Evolutionary conservation across 202 grass and related monocot genomes (phyloP).

Genomic region (Hordeum pubiflorum): DNA sequence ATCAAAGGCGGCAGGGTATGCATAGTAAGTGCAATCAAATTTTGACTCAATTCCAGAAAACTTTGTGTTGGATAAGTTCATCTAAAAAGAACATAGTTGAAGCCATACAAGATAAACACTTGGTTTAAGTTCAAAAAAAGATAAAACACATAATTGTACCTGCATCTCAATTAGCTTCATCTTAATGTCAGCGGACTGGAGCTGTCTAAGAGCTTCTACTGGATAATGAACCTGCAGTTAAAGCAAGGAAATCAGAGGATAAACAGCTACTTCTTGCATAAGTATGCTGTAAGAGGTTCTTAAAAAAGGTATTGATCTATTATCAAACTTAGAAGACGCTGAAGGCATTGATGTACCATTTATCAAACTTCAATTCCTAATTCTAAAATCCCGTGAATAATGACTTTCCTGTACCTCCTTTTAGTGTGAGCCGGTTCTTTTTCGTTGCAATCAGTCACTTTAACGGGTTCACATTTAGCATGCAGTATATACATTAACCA

Average conservation of each 20-base stretch:
- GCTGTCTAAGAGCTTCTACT: conserved; percentile 61
- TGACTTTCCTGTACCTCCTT: not conserved
- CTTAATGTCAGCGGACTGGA: conserved; percentile 52
- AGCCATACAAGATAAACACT: conserved; percentile 16
- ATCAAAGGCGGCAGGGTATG: not conserved
- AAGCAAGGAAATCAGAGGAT: conserved; percentile 22
- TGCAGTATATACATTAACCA: not conserved
- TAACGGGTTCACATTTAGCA: not conserved
- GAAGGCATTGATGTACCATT: not conserved
- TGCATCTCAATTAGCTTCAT: conserved; percentile 71
- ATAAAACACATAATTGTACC: conserved; percentile 28
- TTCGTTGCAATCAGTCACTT: not conserved
- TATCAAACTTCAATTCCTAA: conserved; percentile 9
- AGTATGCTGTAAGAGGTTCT: not conserved
- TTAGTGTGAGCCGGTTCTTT: not conserved
- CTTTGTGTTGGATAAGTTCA: not conserved
- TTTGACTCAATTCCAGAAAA: not conserved
- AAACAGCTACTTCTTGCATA: conserved; percentile 14
- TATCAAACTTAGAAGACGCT: not conserved
- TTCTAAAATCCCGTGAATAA: conserved; percentile 6
- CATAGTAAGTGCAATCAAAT: not conserved
- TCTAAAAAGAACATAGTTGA: not conserved
- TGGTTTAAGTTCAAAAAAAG: not conserved
- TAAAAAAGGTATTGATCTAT: not conserved
- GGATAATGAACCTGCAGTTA: conserved; percentile 81